A percentile compares a stretch with the other conserved stretches of the same genome.
phyloP scores from a whole-genome alignment of 2,329 filamentous ascomycete species.

The Exophiala spinifera region DNA sequence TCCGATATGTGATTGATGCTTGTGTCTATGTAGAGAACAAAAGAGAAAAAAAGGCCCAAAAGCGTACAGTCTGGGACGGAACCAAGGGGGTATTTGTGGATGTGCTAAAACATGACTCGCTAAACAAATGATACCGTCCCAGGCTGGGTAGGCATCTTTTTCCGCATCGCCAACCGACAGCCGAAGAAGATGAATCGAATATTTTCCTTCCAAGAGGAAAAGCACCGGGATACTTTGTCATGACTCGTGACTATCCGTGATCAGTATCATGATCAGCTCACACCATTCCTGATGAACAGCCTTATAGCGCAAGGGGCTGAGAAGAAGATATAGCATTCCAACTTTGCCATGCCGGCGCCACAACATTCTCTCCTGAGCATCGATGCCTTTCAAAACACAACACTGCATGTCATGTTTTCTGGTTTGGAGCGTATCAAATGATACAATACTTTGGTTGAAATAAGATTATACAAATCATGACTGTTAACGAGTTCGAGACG shows the following conservation, averaged over 20 bases:
- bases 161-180: too few relatives aligned
- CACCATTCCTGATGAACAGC: conserved; percentile 6
- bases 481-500: conserved; percentile 15
- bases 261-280: neutral
- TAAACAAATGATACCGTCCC: conserved; percentile 3
- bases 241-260: conserved; percentile 14
- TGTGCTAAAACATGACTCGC: conserved; percentile 4
- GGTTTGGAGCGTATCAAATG: conserved; percentile 49
- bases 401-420: neutral
- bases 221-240: conserved; percentile 10
- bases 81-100: conserved; percentile 12
- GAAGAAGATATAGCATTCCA: neutral
- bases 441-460: neutral
- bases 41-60: conserved; percentile 46
- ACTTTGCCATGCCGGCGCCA: too few relatives aligned
- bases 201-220: neutral
- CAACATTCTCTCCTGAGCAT: neutral
- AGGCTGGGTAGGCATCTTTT: neutral
- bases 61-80: neutral
- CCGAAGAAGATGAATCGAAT: too few relatives aligned
- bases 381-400: neutral
- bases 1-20: conserved; percentile 42
- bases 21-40: conserved; percentile 64
- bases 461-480: neutral
- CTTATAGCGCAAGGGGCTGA: conserved; percentile 16